These are phyloP conservation scores for Didymella keratinophila DNA, from an alignment of 2,329 filamentous ascomycete species.

Conservation along the genomic window DNA sequence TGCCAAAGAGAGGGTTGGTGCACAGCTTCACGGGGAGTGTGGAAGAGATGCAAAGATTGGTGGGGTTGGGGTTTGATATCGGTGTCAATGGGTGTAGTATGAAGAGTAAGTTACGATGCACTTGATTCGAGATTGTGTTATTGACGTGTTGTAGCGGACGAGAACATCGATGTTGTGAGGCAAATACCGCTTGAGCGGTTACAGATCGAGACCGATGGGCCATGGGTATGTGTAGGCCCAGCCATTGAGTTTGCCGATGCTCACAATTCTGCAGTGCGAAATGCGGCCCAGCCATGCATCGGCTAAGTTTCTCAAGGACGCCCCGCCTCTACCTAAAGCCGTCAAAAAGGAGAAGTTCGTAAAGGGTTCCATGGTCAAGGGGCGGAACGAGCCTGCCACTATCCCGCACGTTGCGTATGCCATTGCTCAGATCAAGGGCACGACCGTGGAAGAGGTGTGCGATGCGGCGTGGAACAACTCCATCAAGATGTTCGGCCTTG, in stretches of 20 bases:
- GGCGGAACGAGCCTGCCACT: constrained; percentile 88
- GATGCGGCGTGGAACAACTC: constrained; percentile 66
- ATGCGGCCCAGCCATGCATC: constrained; percentile 89
- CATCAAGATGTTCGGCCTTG: constrained; percentile 51
- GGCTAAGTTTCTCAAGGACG: constrained; percentile 73
- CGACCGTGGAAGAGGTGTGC: constrained; percentile 80
- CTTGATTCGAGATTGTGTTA: neutral
- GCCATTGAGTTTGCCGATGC: neutral
- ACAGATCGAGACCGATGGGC: constrained; percentile 96
- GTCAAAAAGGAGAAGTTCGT: constrained; percentile 98
- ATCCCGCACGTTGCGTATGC: constrained; percentile 89
- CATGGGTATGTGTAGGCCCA: constrained; percentile 65
- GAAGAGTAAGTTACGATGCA: constrained; percentile 66
- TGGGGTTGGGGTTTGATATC: constrained; percentile 83
- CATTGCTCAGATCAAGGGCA: constrained; percentile 83
- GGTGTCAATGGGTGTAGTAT: constrained; percentile 97
- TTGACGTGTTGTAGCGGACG: constrained; percentile 38
- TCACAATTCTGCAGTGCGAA: constrained; percentile 69
- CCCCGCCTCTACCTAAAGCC: constrained; percentile 76
- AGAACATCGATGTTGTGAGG: constrained; percentile 86
- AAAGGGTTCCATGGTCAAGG: constrained; percentile 88
- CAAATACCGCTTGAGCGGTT: constrained; percentile 79
- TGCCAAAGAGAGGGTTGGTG: constrained; percentile 82
- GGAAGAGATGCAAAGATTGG: constrained; percentile 83
- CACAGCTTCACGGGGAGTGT: constrained; percentile 93